Base-by-base conservation (phyloP, 2,329 filamentous ascomycete genomes). In the Chaetomium sp. region DNA sequence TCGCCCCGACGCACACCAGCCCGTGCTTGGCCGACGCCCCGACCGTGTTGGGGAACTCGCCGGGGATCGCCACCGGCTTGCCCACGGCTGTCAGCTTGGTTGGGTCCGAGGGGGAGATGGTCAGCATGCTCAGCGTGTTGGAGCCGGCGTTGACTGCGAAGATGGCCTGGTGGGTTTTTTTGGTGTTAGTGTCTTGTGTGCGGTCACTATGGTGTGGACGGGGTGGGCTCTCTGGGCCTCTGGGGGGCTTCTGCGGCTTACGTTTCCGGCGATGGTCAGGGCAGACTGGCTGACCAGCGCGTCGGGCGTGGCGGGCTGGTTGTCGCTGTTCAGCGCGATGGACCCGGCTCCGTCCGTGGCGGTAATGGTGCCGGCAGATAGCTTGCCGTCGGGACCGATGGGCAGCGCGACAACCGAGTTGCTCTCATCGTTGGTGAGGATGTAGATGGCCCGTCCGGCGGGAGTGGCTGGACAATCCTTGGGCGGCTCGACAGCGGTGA, bases 1-100 rank as follows among this genome's bases (percentile, higher is more conserved):
- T 77, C 6, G 78, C 75, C 3, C 78, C 81, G 0, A 83, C 82
- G 62, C 82, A 85, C 2, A 81, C 81, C 1, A 81, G 66, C 0
- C 72, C 72, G 68, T 81, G 71, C 62, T 76, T 77, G 1, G 60
- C 21, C 0, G 83, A 85, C 5, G 80, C 81, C 0, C 81, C 78
- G 0, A 86, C 80, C 0, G 81, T 84, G 50, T 78, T 79, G 3
- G 83, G 83, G 65, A 86, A 86, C 23, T 85, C 79, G 27, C 80
- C 84, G 0, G 81, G 78, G 1, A 84, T 72, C 0, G 74, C 42
- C 5, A 74, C 75, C 0, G 83, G 63, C 38, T 66, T 12, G 56
- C 65, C 65, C 8, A 66, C 57, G 27, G 57, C 38, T 79, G 10
- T 74, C 19, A 69, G 58, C 21, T 42, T n/a, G 58, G 61, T 64